These are phyloP conservation scores for Chaetomiaceae sp. DNA, from an alignment of 2,329 filamentous ascomycete genomes.

Conservation along the genomic window DNA sequence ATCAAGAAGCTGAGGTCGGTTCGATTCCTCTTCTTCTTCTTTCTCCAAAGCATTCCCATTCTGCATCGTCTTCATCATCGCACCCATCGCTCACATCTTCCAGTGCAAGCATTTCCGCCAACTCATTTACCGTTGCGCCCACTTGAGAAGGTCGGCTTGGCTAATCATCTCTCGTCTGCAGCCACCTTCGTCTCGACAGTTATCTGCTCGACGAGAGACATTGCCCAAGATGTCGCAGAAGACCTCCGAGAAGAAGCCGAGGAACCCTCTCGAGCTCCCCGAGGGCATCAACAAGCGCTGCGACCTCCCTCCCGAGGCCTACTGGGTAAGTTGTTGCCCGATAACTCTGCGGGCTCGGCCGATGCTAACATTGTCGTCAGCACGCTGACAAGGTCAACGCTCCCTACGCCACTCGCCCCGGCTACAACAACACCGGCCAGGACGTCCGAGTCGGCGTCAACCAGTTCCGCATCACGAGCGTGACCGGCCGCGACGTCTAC, in stretches of 20 bases:
- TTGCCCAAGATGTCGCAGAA: conserved; percentile 2
- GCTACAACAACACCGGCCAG: conserved; percentile 56
- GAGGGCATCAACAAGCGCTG: conserved; percentile 43
- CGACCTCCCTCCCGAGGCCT: conserved; percentile 57
- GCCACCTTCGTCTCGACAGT: not conserved
- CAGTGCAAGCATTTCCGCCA: not conserved
- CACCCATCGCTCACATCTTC: not conserved
- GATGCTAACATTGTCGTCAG: conserved; percentile 18
- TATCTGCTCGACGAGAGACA: not conserved
- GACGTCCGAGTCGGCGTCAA: conserved; percentile 61
- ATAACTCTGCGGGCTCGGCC: not conserved
- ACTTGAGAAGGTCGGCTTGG: not conserved
- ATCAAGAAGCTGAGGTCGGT: not conserved
- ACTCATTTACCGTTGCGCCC: not conserved
- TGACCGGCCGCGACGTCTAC: conserved; percentile 59
- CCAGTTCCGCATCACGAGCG: conserved; percentile 63
- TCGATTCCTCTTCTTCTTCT: not conserved
- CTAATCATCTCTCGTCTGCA: not conserved
- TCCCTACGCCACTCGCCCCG: conserved; percentile 45
- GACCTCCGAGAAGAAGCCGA: conserved; percentile 21
- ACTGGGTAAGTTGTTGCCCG: conserved; percentile 34
- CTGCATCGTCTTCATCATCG: not conserved
- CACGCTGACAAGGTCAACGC: conserved; percentile 27
- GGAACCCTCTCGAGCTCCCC: conserved; percentile 28
- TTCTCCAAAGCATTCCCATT: not conserved